Conservation (phyloP, 805 yeast species). For the Saturnispora besseyi region DNA sequence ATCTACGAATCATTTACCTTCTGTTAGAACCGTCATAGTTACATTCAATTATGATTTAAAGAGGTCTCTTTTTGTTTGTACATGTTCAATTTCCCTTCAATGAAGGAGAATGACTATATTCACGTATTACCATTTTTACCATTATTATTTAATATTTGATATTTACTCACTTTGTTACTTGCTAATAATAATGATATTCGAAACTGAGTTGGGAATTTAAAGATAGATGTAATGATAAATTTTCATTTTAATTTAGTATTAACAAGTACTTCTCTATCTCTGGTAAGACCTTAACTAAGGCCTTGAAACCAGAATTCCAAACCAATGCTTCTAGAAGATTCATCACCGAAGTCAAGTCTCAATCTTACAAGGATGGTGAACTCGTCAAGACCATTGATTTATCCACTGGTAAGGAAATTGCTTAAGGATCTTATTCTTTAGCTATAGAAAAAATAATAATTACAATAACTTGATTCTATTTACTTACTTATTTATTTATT, state of each 20-base stretch:
- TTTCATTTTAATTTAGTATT: constrained; percentile 33
- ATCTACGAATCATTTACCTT: no score
- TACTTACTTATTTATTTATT: neutral
- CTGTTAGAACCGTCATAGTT: no score
- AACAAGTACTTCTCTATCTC: constrained; percentile 88
- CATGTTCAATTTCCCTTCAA: no score
- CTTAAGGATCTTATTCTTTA: neutral
- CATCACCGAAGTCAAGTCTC: constrained; percentile 61
- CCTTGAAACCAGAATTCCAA: constrained; percentile 80
- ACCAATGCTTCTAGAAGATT: constrained; percentile 67
- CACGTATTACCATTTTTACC: no score
- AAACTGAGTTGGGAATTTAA: no score
- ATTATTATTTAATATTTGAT: no score
- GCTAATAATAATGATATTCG: no score
- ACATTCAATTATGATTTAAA: no score
- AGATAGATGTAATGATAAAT: neutral
- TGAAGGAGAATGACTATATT: no score
- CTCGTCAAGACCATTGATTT: constrained; percentile 23
- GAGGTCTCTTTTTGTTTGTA: no score
- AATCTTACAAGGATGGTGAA: constrained; percentile 64
- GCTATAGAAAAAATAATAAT: neutral
- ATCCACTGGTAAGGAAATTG: constrained; percentile 15
- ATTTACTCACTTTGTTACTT: no score
- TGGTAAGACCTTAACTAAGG: constrained; percentile 78
- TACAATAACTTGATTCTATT: constrained; percentile 1